phyloP scores from a whole-genome alignment of 257 asterid genomes.

The Penstemon barbatus region DNA sequence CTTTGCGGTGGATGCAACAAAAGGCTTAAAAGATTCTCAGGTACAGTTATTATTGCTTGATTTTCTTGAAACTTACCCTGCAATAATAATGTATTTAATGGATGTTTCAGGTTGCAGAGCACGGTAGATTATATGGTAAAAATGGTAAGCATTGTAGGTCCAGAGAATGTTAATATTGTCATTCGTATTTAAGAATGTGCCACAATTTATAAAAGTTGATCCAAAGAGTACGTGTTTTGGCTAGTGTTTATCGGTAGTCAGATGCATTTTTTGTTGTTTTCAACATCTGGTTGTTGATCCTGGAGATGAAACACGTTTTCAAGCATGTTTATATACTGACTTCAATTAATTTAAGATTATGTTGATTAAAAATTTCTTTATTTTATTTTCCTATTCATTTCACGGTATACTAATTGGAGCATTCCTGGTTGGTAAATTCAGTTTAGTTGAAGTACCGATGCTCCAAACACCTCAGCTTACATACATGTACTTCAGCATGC shows the following conservation, averaged over 20 bases:
- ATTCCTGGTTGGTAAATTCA: neutral
- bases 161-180: conserved; percentile 2
- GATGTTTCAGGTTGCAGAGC: conserved; percentile 69
- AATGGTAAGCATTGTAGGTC: conserved; percentile 54
- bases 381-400: neutral
- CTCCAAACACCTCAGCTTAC: neutral
- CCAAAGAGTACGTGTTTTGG: neutral
- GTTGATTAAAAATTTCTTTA: neutral
- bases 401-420: neutral
- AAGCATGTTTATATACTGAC: neutral
- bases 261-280: neutral
- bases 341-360: neutral
- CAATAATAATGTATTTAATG: conserved; percentile 15
- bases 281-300: neutral
- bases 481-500: neutral
- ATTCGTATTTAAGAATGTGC: conserved; percentile 18
- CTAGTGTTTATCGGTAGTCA: neutral
- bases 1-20: conserved; percentile 71
- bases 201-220: neutral
- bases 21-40: conserved; percentile 82
- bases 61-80: neutral
- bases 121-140: conserved; percentile 73
- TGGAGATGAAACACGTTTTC: conserved; percentile 3
- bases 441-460: neutral
- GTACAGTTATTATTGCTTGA: conserved; percentile 36